phyloP scores from a whole-genome alignment of 148 eudicot genomes.

The Rhododendron williamsianum region DNA sequence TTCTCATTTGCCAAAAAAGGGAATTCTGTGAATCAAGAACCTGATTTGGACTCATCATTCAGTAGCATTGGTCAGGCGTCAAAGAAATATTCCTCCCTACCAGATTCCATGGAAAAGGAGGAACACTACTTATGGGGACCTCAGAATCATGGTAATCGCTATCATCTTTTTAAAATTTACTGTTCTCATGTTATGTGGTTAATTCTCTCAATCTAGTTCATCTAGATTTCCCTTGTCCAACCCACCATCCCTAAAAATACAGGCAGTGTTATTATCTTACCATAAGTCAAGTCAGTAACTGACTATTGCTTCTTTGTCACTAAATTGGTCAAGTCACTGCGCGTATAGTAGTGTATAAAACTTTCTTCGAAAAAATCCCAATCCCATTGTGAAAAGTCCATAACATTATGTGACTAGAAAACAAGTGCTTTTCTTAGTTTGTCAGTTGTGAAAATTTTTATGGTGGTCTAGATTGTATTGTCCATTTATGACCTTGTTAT shows the following conservation, averaged over 20 bases:
- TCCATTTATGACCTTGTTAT: neutral
- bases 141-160: slow-evolving; percentile 34
- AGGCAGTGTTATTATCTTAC: neutral
- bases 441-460: neutral
- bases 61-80: slow-evolving; percentile 14
- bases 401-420: neutral
- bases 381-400: neutral
- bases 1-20: slow-evolving; percentile 38
- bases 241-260: neutral
- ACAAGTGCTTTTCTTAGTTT: neutral
- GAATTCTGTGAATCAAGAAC: slow-evolving; percentile 19
- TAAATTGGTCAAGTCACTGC: neutral
- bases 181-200: neutral
- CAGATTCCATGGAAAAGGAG: slow-evolving; percentile 24
- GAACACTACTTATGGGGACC: slow-evolving; percentile 26
- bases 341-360: neutral
- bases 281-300: neutral
- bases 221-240: neutral
- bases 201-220: neutral
- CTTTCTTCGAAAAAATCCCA: neutral
- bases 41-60: slow-evolving; percentile 21
- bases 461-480: neutral
- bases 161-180: neutral
- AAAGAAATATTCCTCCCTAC: slow-evolving; percentile 18
- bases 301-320: neutral